phyloP scores from a whole-genome alignment of 2,329 filamentous ascomycete species.

The Hypoxylon sp. region DNA sequence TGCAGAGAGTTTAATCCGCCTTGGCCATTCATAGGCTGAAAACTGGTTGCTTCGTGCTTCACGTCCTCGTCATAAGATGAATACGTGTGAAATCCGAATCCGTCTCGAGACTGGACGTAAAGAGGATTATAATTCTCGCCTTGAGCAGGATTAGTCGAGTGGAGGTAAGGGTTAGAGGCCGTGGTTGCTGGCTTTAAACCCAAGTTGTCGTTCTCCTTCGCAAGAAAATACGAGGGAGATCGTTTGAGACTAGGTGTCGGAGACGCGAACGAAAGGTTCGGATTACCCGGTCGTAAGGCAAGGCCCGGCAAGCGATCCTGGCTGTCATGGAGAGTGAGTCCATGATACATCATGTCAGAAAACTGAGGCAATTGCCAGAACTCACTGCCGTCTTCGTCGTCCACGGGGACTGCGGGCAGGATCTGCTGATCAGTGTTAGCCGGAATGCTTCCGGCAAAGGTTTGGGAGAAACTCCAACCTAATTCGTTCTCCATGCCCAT shows the following conservation, averaged over 20 bases:
- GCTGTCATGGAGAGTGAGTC: constrained; percentile 53
- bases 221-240: constrained; percentile 46
- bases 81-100: constrained; percentile 50
- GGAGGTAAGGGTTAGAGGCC: constrained; percentile 52
- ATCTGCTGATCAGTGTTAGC: constrained; percentile 47
- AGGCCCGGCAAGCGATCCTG: constrained; percentile 57
- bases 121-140: constrained; percentile 55
- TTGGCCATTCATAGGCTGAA: constrained; percentile 50
- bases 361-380: constrained; percentile 36
- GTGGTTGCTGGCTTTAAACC: constrained; percentile 46
- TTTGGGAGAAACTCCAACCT: constrained; percentile 46
- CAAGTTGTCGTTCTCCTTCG: constrained; percentile 55
- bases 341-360: constrained; percentile 19
- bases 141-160: constrained; percentile 48
- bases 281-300: constrained; percentile 56
- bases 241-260: constrained; percentile 50
- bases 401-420: constrained; percentile 31
- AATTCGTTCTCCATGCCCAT: constrained; percentile 41
- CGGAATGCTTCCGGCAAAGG: constrained; percentile 32
- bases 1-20: constrained; percentile 47
- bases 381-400: constrained; percentile 49
- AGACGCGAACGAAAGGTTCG: constrained; percentile 55
- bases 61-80: constrained; percentile 50
- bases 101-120: constrained; percentile 53
- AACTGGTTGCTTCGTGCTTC: constrained; percentile 46